These are phyloP conservation scores for Typha latifolia DNA, from an alignment of 176 grass and related monocot species.

Conservation along the genomic window DNA sequence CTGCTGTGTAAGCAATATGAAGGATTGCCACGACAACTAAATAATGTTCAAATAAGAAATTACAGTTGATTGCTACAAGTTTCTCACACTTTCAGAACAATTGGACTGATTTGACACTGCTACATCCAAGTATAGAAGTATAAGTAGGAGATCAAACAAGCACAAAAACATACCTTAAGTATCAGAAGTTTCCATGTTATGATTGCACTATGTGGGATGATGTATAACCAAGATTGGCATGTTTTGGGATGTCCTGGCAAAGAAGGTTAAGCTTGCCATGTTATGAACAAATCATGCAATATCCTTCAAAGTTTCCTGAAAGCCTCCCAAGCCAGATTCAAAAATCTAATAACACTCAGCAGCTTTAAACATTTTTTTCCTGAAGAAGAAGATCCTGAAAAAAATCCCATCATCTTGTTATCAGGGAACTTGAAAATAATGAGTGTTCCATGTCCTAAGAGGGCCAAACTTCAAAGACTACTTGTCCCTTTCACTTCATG, in stretches of 20 bases:
- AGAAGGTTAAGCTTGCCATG: background rate
- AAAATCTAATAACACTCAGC: background rate
- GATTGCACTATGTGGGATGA: background rate
- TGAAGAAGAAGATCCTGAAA: no score
- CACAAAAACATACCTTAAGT: background rate
- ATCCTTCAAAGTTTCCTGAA: background rate
- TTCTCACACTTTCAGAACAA: background rate
- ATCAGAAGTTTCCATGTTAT: background rate
- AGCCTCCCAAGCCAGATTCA: background rate
- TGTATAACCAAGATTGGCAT: background rate
- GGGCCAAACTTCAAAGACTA: background rate
- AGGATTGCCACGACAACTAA: background rate
- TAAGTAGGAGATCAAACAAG: background rate
- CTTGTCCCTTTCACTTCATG: slow-evolving; percentile 31
- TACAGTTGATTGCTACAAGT: background rate
- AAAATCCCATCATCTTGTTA: background rate
- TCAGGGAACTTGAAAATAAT: background rate
- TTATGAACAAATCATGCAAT: background rate
- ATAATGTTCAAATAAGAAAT: background rate
- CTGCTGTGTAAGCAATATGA: no score
- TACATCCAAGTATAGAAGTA: background rate
- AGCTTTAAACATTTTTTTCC: no score
- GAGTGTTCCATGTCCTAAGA: background rate
- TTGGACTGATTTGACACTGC: background rate
- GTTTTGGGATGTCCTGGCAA: background rate